Base-by-base conservation (phyloP, 2,329 filamentous ascomycete genomes). In the Neurospora sp. region DNA sequence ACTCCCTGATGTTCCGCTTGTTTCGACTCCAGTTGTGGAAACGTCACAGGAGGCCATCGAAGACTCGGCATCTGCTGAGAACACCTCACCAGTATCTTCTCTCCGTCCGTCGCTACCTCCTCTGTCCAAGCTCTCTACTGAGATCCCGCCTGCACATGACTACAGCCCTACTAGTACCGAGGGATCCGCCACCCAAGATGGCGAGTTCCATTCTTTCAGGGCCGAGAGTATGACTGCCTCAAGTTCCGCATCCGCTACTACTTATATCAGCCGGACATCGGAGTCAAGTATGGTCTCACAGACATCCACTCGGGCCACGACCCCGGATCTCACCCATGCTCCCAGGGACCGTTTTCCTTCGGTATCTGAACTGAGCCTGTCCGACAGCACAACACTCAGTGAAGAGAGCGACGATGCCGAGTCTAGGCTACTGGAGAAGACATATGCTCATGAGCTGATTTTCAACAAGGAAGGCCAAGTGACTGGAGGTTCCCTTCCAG, bases 381-480 rank as follows among this genome's bases (percentile, higher is more conserved):
- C 87, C 2, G 89, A 84, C 71, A 91, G 89, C 77, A 87, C 87
- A 0, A 85, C 87, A 1, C 82, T 88, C n/a, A 88, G 85, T 4
- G 93, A 96, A 69, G 92, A 95, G 70, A 84, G 86, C 12, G 89
- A 92, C 41, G 93, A 97, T 67, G 88, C 90, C 0, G 95, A 97
- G 78, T 90, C 88, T 4, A 91, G 90, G 76, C 83, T 97, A n/a
- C 83, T 97, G n/a, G 92, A 94, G 78, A 96, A 91, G 81, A 97
- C 94, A 0, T 97, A 88, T 76, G 92, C 93, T 0, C 92, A 97
- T 76, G 95, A 99, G 78, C 85, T 99, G 66, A 89, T 97, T 76
- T 91, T 92, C 79, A 97, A 96, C 82, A 96, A 96, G 79, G 95
- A 98, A 74, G 94, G 95, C 1, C 92, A 97, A 72, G 90, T 99